A percentile compares a stretch with the other conserved stretches of the same genome.
Conservation (phyloP, 176 grass and related monocot genomes). For the Pontederia paniculata region DNA sequence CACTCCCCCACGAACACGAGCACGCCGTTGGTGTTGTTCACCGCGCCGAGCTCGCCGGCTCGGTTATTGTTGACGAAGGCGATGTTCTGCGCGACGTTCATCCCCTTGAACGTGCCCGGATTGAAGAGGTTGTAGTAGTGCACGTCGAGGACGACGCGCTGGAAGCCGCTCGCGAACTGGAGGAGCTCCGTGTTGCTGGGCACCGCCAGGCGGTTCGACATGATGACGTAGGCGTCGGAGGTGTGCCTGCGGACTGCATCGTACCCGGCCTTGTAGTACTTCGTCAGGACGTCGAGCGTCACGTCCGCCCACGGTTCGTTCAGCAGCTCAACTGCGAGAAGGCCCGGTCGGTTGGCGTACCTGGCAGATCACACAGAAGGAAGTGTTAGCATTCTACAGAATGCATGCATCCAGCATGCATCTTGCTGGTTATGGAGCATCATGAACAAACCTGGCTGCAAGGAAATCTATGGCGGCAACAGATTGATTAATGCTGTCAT, state of each 20-base stretch:
- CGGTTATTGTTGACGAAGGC: constrained; percentile 24
- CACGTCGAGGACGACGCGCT: constrained; percentile 21
- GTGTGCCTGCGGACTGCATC: constrained; percentile 42
- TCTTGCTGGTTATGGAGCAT: too few species aligned
- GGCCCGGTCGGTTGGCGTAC: constrained; percentile 29
- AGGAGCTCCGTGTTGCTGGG: constrained; percentile 26
- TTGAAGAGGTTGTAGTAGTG: constrained; percentile 49
- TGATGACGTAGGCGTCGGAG: constrained; percentile 42
- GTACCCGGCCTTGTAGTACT: constrained; percentile 59
- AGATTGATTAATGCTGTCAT: constrained; percentile 28
- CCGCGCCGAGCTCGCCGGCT: constrained; percentile 2
- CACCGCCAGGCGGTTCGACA: constrained; percentile 39
- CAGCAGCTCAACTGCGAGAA: constrained; percentile 54
- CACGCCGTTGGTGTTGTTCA: constrained; percentile 22
- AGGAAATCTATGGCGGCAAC: constrained; percentile 51
- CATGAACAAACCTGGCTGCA: constrained; percentile 23
- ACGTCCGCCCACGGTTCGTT: constrained; percentile 49
- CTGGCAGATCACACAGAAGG: constrained; percentile 6
- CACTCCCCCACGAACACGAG: constrained; percentile 45
- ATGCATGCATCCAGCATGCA: too few species aligned
- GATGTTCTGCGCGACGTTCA: constrained; percentile 50
- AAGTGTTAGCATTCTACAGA: too few species aligned
- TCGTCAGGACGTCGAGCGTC: constrained; percentile 27
- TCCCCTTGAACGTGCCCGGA: constrained; percentile 1
- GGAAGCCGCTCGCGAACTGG: constrained; percentile 16